Evolutionary conservation across 148 eudicot genomes (phyloP), one percentile per base, ranked within the genome.

Genomic region (Rhododendron vialii): DNA sequence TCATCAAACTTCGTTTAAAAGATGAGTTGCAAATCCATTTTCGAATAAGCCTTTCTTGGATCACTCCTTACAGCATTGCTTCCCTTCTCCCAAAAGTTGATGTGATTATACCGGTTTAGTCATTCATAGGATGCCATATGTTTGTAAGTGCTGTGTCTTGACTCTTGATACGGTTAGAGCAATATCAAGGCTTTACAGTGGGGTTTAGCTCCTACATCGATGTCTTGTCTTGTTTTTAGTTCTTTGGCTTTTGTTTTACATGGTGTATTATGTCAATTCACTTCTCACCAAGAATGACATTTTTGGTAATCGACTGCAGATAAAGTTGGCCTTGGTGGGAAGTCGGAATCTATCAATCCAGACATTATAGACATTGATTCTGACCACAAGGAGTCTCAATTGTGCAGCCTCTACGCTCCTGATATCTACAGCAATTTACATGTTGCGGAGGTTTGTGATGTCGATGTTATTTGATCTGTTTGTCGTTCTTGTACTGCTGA

Each of bases 401-500:
- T 93, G 92, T 95, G 98, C 91, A 89, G 94, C 86, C 86, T 83
- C 36, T 95, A 95, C 87, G 98, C 92, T 80, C 82, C 91, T 83
- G 95, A 94, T 57, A 95, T 95, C 87, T 92, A 89, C 87, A 87
- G 87, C 86, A 83, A 90, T 78, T 91, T 90, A 88, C 92, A 91
- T 83, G 94, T 90, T 78, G 89, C 89, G 8, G 98, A 95, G 98
- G 98, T 95, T 90, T 82, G 90, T 87, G 75, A 81, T 80, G 53
- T 17, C 26, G 26, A 36, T 78, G 33, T 81, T 74, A 24, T 74
- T 18, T 82, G 28, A 11, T 47, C 55, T 18, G 67, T 78, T 38
- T 41, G 67, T 41, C 0, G 26, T 85, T 78, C 28, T 78, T 55
- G 5, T 13, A 61, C 80, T 84, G 80, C 38, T 48, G n/a, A 50